Percentiles rank a stretch among this genome's conserved stretches.
Conservation (phyloP, 441 rosid genomes). For the Euphorbia celastroides region DNA sequence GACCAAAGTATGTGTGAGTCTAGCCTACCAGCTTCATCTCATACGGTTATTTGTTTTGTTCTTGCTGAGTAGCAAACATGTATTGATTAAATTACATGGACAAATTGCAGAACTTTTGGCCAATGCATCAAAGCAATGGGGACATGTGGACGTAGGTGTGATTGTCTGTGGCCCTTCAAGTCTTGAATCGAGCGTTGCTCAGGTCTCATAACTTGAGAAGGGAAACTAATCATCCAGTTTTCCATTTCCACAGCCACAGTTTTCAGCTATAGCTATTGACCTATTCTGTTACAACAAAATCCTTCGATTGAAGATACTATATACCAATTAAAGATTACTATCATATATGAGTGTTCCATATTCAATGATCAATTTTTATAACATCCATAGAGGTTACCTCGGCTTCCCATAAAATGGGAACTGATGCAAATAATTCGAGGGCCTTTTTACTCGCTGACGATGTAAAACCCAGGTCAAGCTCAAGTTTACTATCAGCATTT, state of each 20-base stretch:
- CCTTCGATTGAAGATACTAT: too few species aligned
- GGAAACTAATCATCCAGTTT: neutral
- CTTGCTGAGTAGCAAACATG: neutral
- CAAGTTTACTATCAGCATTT: neutral
- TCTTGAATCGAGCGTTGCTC: neutral
- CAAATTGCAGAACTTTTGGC: neutral
- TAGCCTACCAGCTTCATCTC: conserved; percentile 21
- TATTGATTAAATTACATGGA: neutral
- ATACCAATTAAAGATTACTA: too few species aligned
- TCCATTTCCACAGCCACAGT: conserved; percentile 6
- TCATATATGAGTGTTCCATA: too few species aligned
- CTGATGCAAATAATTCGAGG: too few species aligned
- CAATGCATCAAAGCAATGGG: neutral
- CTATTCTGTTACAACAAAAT: too few species aligned
- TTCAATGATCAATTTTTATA: too few species aligned
- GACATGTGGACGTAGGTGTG: neutral
- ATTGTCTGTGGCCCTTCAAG: conserved; percentile 2
- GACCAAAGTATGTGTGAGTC: too few species aligned
- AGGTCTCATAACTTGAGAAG: neutral
- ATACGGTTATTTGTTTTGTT: conserved; percentile 10
- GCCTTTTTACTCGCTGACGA: neutral
- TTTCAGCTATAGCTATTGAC: neutral
- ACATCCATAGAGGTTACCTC: too few species aligned
- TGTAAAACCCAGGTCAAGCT: neutral
- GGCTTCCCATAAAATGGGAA: too few species aligned